Base-by-base conservation (phyloP, 352 stramenopile species). In the Phytophthora citrophthora region DNA sequence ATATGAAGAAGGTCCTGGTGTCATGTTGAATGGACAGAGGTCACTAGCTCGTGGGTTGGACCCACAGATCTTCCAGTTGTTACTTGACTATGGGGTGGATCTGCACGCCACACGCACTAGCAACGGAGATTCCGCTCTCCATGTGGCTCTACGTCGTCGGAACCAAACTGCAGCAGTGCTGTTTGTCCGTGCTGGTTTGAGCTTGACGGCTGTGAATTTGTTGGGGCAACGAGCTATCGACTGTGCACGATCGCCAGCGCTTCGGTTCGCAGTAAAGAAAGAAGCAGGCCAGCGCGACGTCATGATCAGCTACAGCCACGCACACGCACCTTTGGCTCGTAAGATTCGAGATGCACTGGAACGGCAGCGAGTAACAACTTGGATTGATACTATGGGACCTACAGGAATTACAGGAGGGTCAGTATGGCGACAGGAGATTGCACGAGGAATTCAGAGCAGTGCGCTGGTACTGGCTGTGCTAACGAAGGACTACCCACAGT, bases 261-360 rank as follows among this genome's bases (percentile, higher is more conserved):
- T 95, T n/a, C 81, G 86, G 5, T 95, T 93, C 51, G 82, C 83
- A 15, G 85, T 93, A 29, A 94, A 95, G 68, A 95, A 95, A 55
- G 86, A 90, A 24, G 86, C 86, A 9, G 86, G 86, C 0, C 83
- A 92, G 4, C 83, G 86, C 24, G 86, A 95, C 49, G 86, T 95
- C 6, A 95, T 95, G 86, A 95, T 95, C 53, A 95, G 86, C 41
- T 95, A 95, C 58, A 90, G 81, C 45, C 86, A 95, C 36, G 86
- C 86, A n/a, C 86, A 95, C 44, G 67, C 78, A 13, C 55, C 68
- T 5, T 66, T 95, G 45, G 86, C 86, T 15, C 73, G 75, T 5
- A 88, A 90, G 40, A 55, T 95, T 16, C 83, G 86, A 32, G 78
- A 92, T 31, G 76, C 79, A 5, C 49, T 95, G 20, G 86, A 95